phyloP scores from a whole-genome alignment of 805 yeast species.

The Ogataea nakhonphanomensis region DNA sequence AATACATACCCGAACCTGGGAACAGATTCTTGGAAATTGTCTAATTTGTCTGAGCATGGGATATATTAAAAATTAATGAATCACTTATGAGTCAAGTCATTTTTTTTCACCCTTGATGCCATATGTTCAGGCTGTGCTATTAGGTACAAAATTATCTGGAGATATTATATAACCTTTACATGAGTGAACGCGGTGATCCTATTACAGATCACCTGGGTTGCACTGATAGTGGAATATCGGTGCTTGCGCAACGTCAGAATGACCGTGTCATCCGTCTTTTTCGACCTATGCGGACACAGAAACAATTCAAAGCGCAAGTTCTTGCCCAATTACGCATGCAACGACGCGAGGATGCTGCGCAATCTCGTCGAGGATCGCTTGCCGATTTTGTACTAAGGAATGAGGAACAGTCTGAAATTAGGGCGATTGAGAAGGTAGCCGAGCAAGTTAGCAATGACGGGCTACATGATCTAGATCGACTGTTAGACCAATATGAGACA shows the following conservation, averaged over 20 bases:
- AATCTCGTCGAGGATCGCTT: slow-evolving; percentile 25
- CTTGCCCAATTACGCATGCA: slow-evolving; percentile 10
- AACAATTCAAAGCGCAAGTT: slow-evolving; percentile 1
- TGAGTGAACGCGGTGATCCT: neutral
- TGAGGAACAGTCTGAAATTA: slow-evolving; percentile 16
- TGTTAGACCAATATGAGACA: slow-evolving; percentile 10
- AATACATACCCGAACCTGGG: slow-evolving; percentile 6
- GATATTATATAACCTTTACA: neutral
- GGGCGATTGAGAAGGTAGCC: slow-evolving; percentile 10
- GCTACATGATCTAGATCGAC: slow-evolving; percentile 18
- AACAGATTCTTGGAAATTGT: slow-evolving; percentile 9
- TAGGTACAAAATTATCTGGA: slow-evolving; percentile 6
- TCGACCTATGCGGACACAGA: slow-evolving; percentile 17
- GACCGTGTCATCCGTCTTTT: slow-evolving; percentile 21
- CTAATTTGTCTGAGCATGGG: slow-evolving; percentile 9
- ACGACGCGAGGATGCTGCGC: slow-evolving; percentile 15
- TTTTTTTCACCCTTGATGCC: slow-evolving; percentile 1
- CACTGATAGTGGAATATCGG: neutral
- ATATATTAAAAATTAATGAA: slow-evolving; percentile 1
- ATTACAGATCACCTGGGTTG: neutral
- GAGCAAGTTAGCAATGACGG: slow-evolving; percentile 21
- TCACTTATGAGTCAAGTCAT: slow-evolving; percentile 5
- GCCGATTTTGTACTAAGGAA: slow-evolving; percentile 27
- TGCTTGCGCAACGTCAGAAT: slow-evolving; percentile 6
- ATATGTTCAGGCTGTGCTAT: slow-evolving; percentile 6